phyloP scores from a whole-genome alignment of 768 basidiomycete genomes.

The Leccinum fibrillosum region DNA sequence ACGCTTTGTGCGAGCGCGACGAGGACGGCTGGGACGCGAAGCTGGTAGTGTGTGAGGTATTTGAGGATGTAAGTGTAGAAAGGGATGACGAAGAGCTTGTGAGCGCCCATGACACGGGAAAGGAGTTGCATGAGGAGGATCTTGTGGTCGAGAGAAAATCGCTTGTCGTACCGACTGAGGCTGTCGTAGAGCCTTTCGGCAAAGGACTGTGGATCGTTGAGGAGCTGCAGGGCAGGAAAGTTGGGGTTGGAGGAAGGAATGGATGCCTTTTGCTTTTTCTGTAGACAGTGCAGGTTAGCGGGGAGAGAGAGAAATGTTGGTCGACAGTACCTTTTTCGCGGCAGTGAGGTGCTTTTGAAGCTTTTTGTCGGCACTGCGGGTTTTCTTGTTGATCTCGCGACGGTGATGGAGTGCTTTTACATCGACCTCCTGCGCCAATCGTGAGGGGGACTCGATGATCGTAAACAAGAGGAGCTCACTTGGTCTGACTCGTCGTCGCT shows the following conservation, averaged over 20 bases:
- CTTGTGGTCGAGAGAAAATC: conserved; percentile 96
- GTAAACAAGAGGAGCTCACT: conserved; percentile 1
- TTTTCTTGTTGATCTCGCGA: conserved; percentile 92
- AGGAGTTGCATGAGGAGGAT: conserved; percentile 96
- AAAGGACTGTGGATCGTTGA: conserved; percentile 95
- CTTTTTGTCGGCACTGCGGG: conserved; percentile 77
- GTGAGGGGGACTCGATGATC: conserved; percentile 4
- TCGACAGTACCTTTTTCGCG: conserved; percentile 62
- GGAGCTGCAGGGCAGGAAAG: conserved; percentile 88
- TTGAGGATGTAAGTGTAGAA: conserved; percentile 97
- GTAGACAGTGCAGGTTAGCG: conserved; percentile 29
- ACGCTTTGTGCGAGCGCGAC: conserved; percentile 92
- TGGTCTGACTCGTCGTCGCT: conserved; percentile 70
- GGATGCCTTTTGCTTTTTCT: conserved; percentile 36
- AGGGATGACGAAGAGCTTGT: conserved; percentile 89
- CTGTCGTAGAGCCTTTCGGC: conserved; percentile 89
- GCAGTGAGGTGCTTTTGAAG: conserved; percentile 67
- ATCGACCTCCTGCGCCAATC: conserved; percentile 48
- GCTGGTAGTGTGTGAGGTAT: conserved; percentile 89
- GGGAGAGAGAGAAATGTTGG: not conserved
- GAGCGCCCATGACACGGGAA: conserved; percentile 87
- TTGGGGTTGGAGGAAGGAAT: conserved; percentile 45
- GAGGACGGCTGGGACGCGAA: conserved; percentile 89
- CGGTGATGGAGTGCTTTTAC: conserved; percentile 78
- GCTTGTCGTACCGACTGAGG: conserved; percentile 83